Evolutionary conservation across 805 yeast genomes (phyloP), one percentile per base, ranked within the genome.

Genomic region (Suhomyces canberraensis): DNA sequence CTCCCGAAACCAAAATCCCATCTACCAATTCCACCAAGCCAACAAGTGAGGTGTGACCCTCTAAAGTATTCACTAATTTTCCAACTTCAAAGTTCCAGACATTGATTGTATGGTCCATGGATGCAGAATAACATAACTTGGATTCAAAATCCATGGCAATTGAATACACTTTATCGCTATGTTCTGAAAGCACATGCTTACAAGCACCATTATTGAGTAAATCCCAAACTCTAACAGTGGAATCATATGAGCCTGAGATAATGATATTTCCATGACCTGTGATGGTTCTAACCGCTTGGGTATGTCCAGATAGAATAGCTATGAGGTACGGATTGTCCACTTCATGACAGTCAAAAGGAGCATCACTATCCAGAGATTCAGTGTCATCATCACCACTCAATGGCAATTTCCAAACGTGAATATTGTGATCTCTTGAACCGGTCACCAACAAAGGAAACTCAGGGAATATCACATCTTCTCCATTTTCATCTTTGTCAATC

Each of bases 221-320:
- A 50, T 87, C 93, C 98, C 98, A 91, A 2, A 91, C 95, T 42
- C 97, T 75, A 4, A 90, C 86, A 1, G 86, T 84, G 35, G 83
- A 75, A 61, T 91, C 98, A 58, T 91, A 91, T 4, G 95, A 84
- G 0, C 97, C 97, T 20, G 93, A 83, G 2, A 91, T 81, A 15
- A 91, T 76, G 9, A 82, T 76, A 52, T 86, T 84, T 1, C 91
- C 96, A 57, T 80, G 70, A 1, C 96, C 97, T 1, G 93, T 74
- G 8, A 91, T 84, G 0, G 96, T 81, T 37, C 98, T 76, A 1
- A 91, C 97, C 2, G 90, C 75, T 11, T 78, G 83, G 11, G 83
- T 70, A 39, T 61, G 67, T 4, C 68, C 97, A 15, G 77, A 65
- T 29, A 90, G 62, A 1, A 83, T 76, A 16, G 81, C 76, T 17